Evolutionary conservation across 805 yeast species (phyloP).

Genomic region (Clavispora vitiphila): DNA sequence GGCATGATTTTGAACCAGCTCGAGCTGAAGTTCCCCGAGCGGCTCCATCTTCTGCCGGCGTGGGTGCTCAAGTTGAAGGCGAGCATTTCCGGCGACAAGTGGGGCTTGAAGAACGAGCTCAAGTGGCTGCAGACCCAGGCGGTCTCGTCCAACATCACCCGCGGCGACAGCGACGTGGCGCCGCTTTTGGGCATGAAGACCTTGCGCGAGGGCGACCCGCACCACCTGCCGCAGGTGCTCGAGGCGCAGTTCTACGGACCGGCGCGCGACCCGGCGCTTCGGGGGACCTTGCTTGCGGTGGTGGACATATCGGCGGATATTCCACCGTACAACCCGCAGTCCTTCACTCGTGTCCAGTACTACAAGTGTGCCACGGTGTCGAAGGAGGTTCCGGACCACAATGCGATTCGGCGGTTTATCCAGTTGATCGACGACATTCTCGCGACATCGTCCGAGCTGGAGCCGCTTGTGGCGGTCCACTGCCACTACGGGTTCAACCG

Average conservation of each 20-base stretch:
- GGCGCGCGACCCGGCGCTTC: conserved; percentile 20
- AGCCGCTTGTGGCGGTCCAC: conserved; percentile 57
- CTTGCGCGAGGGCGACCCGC: conserved; percentile 55
- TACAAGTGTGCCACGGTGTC: conserved; percentile 75
- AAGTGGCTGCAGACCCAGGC: conserved; percentile 61
- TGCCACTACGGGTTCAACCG: conserved; percentile 82
- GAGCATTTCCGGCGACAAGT: conserved; percentile 60
- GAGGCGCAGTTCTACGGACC: conserved; percentile 36
- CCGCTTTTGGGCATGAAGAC: conserved; percentile 72
- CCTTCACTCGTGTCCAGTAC: conserved; percentile 51
- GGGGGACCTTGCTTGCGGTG: conserved; percentile 46
- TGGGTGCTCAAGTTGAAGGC: conserved; percentile 69
- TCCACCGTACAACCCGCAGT: conserved; percentile 65
- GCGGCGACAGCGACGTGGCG: conserved; percentile 30
- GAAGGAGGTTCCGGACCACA: conserved; percentile 64
- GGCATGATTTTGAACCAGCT: conserved; percentile 59
- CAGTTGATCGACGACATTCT: conserved; percentile 47
- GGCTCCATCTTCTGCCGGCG: conserved; percentile 55
- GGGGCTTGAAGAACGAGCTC: conserved; percentile 73
- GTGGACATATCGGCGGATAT: conserved; percentile 66
- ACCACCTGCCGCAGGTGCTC: conserved; percentile 53
- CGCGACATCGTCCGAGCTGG: conserved; percentile 10
- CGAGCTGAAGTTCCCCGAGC: conserved; percentile 40
- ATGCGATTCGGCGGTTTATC: conserved; percentile 53
- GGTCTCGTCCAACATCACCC: conserved; percentile 41